A percentile compares a stretch with the other conserved stretches of the same genome.
Conservation (phyloP, 2,329 filamentous ascomycete species). For the Zymoseptoria brevis region DNA sequence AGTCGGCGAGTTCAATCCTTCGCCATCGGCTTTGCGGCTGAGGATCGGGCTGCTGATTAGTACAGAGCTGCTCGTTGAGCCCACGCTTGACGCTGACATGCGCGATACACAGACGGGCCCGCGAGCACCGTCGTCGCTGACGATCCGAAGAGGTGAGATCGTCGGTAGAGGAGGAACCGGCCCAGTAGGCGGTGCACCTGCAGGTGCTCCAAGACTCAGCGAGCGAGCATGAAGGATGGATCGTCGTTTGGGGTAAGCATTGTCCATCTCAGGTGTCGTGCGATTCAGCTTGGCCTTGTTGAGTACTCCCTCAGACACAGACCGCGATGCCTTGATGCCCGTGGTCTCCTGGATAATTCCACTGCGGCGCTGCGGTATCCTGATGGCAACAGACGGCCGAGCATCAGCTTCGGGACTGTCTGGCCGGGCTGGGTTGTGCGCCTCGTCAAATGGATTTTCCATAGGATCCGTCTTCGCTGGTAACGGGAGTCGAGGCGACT, state of each 20-base stretch:
- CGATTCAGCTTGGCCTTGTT: neutral
- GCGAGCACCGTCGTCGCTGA: slow-evolving; percentile 3
- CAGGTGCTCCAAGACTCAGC: slow-evolving; percentile 28
- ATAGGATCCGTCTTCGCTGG: slow-evolving; percentile 7
- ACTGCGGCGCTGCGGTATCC: slow-evolving; percentile 19
- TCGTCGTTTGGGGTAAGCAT: slow-evolving; percentile 2
- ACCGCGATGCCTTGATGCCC: slow-evolving; percentile 14
- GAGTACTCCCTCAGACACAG: slow-evolving; percentile 22
- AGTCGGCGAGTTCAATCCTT: slow-evolving; percentile 18
- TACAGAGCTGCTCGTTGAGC: slow-evolving; percentile 36
- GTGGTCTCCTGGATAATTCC: slow-evolving; percentile 8
- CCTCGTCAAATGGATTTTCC: neutral
- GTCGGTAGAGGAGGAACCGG: slow-evolving; percentile 38
- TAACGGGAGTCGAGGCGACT: slow-evolving; percentile 21
- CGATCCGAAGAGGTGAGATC: slow-evolving; percentile 13
- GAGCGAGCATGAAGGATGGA: slow-evolving; percentile 25
- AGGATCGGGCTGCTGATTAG: slow-evolving; percentile 33
- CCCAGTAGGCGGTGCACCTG: slow-evolving; percentile 34
- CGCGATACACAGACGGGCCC: slow-evolving; percentile 28
- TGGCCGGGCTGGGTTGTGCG: slow-evolving; percentile 1
- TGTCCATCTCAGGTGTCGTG: neutral
- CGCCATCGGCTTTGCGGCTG: slow-evolving; percentile 10
- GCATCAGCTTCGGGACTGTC: slow-evolving; percentile 21
- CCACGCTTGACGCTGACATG: slow-evolving; percentile 33
- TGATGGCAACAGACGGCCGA: slow-evolving; percentile 24